Conservation (phyloP, 2,329 filamentous ascomycete genomes). For the Aspergillus melleus region DNA sequence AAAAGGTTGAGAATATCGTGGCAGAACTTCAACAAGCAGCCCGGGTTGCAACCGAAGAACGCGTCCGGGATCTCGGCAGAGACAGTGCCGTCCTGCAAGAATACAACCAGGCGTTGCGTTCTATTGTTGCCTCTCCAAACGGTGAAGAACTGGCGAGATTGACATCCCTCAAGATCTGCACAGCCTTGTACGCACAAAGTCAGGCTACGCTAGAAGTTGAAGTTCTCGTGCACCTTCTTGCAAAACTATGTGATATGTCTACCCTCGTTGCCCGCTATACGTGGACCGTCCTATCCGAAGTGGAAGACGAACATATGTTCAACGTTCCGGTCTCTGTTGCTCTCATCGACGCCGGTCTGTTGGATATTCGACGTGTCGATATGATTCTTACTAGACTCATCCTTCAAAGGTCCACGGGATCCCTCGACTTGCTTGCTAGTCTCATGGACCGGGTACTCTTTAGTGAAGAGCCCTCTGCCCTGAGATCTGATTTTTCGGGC, state of each 20-base stretch:
- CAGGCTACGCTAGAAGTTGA: slow-evolving; percentile 61
- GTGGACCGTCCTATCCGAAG: slow-evolving; percentile 49
- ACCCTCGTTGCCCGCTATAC: slow-evolving; percentile 55
- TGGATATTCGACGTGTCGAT: slow-evolving; percentile 67
- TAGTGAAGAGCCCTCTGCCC: slow-evolving; percentile 71
- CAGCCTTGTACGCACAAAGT: slow-evolving; percentile 56
- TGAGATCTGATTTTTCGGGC: slow-evolving; percentile 82
- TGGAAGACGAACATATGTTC: slow-evolving; percentile 62
- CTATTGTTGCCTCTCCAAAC: slow-evolving; percentile 55
- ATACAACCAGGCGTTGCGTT: slow-evolving; percentile 57
- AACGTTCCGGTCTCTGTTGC: slow-evolving; percentile 62
- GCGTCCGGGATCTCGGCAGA: slow-evolving; percentile 57
- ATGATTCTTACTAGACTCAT: slow-evolving; percentile 72
- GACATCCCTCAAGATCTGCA: slow-evolving; percentile 58
- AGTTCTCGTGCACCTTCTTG: slow-evolving; percentile 61
- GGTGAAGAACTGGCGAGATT: slow-evolving; percentile 58
- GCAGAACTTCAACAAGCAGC: slow-evolving; percentile 58
- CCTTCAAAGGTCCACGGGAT: slow-evolving; percentile 66
- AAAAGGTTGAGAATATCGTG: slow-evolving; percentile 56
- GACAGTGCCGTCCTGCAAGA: slow-evolving; percentile 57
- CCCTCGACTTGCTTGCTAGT: slow-evolving; percentile 76
- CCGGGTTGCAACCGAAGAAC: slow-evolving; percentile 58
- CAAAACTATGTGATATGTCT: slow-evolving; percentile 63
- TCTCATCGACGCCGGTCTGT: slow-evolving; percentile 59
- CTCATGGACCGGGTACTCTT: slow-evolving; percentile 78